Evolutionary conservation across 176 grass and related monocot genomes (phyloP), one percentile per base, ranked within the genome.

Genomic region (Carex littledalei): DNA sequence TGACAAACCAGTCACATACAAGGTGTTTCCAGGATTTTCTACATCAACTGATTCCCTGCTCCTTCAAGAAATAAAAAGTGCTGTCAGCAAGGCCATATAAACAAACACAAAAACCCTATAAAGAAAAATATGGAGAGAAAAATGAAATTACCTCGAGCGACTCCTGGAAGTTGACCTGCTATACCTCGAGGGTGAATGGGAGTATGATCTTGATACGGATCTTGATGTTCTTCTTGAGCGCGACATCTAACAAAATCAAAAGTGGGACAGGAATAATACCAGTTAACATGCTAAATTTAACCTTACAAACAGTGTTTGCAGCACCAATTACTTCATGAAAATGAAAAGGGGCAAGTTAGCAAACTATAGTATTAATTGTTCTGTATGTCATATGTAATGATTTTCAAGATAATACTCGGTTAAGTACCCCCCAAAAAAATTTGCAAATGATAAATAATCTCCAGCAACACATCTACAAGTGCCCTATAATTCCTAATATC

Each of bases 21-120:
- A 50, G 5, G 62, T 91, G 78, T 91, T 88, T 88, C 89, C 86
- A 86, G 63, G 79, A 84, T 91, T 91, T 70, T 35, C 24, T 43
- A 65, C 50, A 84, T 80, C 62, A 31, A 78, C 14, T 18, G 52
- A 78, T 18, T 78, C 74, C 52, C 22, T 78, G 26, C 52, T 78
- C 74, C 73, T 77, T 55, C 5, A 34, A 32, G 74, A 78, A 78
- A 57, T 57, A 26, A 78, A 18, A 78, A 78, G 74, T 18, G 32
- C 6, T 34, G 52, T 78, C 26, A 78, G 49, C 4, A 3, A 78
- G 49, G 26, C 24, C 50, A 78, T 78, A 53, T 54, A 74, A 84
- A 83, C 58, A 63, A 84, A 18, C 3, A 10, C 47, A 18, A 45
- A 3, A 16, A 63, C 15, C 62, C 21, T 29, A 66, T 16, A 34